Percentiles rank a stretch among this genome's conserved stretches.
Evolutionary conservation across 2,329 filamentous ascomycete genomes (phyloP).

Genomic region (Fusarium sp.): DNA sequence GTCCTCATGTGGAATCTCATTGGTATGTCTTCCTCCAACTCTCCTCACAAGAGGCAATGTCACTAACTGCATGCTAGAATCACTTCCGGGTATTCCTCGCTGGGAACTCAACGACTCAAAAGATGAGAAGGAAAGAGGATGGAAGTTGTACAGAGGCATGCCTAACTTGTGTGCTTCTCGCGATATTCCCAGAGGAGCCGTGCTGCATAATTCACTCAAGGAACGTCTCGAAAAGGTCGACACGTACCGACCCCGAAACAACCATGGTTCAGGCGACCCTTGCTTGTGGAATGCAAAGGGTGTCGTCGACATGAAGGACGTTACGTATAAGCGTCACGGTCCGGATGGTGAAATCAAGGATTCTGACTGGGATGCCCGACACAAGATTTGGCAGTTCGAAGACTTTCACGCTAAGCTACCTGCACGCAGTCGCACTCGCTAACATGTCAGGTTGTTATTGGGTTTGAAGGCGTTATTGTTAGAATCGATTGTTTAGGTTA

Average conservation of each 20-base stretch:
- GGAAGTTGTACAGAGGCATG: background rate
- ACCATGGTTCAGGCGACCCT: background rate
- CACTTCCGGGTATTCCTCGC: background rate
- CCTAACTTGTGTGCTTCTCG: background rate
- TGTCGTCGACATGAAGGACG: background rate
- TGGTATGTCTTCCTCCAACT: conserved; percentile 43
- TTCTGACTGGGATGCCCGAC: background rate
- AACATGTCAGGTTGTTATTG: no score
- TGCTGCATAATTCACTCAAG: background rate
- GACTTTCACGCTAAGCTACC: background rate
- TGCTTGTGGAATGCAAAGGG: background rate
- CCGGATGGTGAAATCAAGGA: background rate
- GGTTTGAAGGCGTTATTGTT: background rate
- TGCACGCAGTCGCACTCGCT: background rate
- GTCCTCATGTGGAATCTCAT: conserved; percentile 57
- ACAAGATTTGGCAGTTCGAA: background rate
- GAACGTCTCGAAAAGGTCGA: rapidly evolving
- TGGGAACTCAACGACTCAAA: background rate
- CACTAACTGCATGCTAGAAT: background rate
- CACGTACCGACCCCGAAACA: background rate
- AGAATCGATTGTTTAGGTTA: background rate
- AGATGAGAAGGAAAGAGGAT: background rate
- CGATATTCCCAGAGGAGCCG: background rate
- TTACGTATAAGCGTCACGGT: background rate
- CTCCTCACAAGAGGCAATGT: rapidly evolving